Base-by-base conservation (phyloP, 495 filamentous ascomycete genomes). In the Oidiodendron maius region DNA sequence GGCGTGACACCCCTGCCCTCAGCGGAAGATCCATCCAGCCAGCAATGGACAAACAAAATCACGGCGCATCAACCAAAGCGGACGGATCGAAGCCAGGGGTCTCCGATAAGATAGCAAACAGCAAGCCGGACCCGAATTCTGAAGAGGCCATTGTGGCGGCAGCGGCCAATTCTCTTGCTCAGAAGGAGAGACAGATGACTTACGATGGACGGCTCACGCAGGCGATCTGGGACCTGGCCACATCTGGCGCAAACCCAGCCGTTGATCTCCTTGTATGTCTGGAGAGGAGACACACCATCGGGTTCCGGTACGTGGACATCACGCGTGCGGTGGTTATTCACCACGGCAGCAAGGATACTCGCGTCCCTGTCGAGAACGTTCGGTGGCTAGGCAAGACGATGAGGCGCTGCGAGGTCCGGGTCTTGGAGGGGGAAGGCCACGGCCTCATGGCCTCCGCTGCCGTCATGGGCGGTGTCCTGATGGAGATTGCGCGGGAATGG, bases 261-360 rank as follows among this genome's bases (percentile, higher is more conserved):
- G 84, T 95, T 11, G 93, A 99, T 64, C 66, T 99, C 9, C 70
- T 99, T 2, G 86, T 95, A 10, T 99, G 93, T 61, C 69, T 99
- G 12, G 93, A 99, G 64, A 82, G 94, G 16, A 79, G 86, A 9
- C 86, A 94, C 55, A 82, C 87, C 0, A 96, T 99, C 56, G 93
- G 93, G 0, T 99, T 99, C 66, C 81, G 91, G 23, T 99, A 99
- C 58, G 90, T 95, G 15, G 93, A 99, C 60, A 96, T 97, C 54
- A 93, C 82, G 0, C 78, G 89, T 8, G 77, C 84, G 0, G 87
- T 96, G 1, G 84, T 95, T 20, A 95, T 99, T 50, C 91, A 95
- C 56, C 93, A 99, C 57, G 93, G 93, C 11, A 89, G 81, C 60
- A 83, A 83, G 58, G 93, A 99, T 55, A 90, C 85, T 5, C 77